Evolutionary conservation across 163 green algal species (phyloP).

Genomic region (Volvox carteri): DNA sequence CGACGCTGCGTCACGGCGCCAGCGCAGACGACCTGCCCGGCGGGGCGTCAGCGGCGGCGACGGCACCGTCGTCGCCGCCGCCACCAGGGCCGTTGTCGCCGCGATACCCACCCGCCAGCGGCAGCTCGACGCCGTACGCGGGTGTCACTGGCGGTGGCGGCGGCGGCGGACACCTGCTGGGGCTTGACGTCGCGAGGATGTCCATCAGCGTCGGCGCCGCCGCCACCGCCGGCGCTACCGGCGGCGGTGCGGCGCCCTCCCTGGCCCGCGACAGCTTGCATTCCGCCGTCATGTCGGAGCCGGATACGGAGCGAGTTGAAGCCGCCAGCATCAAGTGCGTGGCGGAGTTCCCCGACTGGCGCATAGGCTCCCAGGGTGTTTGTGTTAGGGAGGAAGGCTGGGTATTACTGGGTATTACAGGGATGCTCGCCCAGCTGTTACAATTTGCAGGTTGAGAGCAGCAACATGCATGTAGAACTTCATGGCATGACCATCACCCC

Average conservation of each 20-base stretch:
- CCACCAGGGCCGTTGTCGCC: background rate
- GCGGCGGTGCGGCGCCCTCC: background rate
- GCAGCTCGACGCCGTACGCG: background rate
- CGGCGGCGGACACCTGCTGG: background rate
- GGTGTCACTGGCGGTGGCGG: background rate
- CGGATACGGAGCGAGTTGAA: background rate
- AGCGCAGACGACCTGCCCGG: background rate
- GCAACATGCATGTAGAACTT: too few relatives aligned
- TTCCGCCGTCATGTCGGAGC: background rate
- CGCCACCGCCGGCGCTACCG: too few relatives aligned
- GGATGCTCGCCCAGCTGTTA: too few relatives aligned
- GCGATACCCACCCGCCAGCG: background rate
- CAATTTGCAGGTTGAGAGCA: too few relatives aligned
- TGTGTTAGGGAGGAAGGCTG: too few relatives aligned
- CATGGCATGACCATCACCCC: too few relatives aligned
- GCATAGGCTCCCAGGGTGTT: too few relatives aligned
- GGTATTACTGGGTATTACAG: too few relatives aligned
- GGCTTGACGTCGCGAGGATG: background rate
- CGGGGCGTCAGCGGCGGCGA: background rate
- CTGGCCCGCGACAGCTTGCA: constrained; percentile 22
- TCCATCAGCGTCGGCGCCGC: background rate
- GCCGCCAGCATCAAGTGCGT: constrained; percentile 26
- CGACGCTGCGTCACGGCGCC: background rate
- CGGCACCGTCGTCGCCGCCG: background rate
- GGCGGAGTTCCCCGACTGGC: background rate